Evolutionary conservation across 2,329 filamentous ascomycete species (phyloP).

Genomic region (Eutypa lata): DNA sequence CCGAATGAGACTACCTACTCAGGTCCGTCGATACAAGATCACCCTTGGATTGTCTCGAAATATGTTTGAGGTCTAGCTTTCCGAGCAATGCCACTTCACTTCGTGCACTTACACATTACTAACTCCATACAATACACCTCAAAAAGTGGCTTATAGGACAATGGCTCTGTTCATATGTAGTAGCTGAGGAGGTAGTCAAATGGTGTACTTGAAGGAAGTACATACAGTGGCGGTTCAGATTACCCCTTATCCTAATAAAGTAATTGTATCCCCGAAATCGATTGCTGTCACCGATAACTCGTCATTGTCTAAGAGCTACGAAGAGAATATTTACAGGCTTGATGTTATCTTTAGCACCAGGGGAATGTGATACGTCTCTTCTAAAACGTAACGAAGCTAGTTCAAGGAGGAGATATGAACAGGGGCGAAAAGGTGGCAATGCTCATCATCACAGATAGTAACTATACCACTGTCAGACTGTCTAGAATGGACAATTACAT

Average conservation of each 20-base stretch:
- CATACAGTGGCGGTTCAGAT: slow-evolving; percentile 14
- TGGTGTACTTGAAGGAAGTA: no score
- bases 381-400: no score
- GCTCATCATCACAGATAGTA: no score
- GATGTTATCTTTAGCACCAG: background rate
- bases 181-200: no score
- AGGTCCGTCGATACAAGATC: background rate
- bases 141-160: background rate
- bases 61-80: background rate
- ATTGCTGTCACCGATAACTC: background rate
- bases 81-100: background rate
- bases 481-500: no score
- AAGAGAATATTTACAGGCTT: background rate
- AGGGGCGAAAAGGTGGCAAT: no score
- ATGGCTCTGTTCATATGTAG: background rate
- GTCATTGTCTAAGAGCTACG: background rate
- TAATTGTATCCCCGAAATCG: slow-evolving; percentile 1
- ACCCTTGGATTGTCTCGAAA: background rate
- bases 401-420: no score
- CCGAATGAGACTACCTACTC: background rate
- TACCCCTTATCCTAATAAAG: slow-evolving; percentile 17
- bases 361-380: background rate
- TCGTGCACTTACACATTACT: background rate
- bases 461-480: no score
- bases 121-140: background rate